phyloP scores from a whole-genome alignment of 2,329 filamentous ascomycete genomes.

The Aspergillus sp. region DNA sequence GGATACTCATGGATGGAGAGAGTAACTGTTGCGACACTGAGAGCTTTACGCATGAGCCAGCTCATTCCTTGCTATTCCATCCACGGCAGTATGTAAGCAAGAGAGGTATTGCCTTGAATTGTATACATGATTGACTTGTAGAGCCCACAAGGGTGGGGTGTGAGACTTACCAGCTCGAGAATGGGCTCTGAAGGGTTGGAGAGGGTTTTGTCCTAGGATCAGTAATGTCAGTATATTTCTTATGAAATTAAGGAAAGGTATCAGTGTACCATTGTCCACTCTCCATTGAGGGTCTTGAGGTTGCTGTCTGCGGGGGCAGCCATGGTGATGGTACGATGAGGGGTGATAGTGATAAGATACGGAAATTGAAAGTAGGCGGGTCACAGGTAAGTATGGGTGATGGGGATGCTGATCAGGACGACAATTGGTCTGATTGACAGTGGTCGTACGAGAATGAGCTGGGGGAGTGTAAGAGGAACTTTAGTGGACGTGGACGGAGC shows the following conservation, averaged over 20 bases:
- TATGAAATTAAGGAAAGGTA: background rate
- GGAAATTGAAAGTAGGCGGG: background rate
- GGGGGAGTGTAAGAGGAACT: background rate
- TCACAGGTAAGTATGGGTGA: background rate
- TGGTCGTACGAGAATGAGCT: background rate
- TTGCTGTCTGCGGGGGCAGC: slow-evolving; percentile 69
- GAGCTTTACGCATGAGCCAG: slow-evolving; percentile 72
- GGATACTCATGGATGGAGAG: slow-evolving; percentile 62
- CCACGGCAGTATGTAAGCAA: slow-evolving; percentile 14
- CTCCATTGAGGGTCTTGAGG: slow-evolving; percentile 67
- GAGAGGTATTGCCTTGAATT: background rate
- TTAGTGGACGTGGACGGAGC: background rate
- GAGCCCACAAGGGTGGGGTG: slow-evolving; percentile 6
- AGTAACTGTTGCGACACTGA: slow-evolving; percentile 68
- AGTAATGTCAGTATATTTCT: background rate
- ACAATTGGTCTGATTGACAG: background rate
- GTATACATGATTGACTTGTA: background rate
- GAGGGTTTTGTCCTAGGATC: slow-evolving; percentile 68
- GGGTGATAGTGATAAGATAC: slow-evolving; percentile 1
- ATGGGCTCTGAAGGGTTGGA: slow-evolving; percentile 69
- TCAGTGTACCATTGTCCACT: slow-evolving; percentile 67
- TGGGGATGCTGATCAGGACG: background rate
- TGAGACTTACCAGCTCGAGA: slow-evolving; percentile 58
- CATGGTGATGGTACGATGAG: slow-evolving; percentile 54
- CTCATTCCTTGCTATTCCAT: slow-evolving; percentile 62